Base-by-base conservation (phyloP, 768 basidiomycete genomes). In the Xerocomus brunneocitrinus region DNA sequence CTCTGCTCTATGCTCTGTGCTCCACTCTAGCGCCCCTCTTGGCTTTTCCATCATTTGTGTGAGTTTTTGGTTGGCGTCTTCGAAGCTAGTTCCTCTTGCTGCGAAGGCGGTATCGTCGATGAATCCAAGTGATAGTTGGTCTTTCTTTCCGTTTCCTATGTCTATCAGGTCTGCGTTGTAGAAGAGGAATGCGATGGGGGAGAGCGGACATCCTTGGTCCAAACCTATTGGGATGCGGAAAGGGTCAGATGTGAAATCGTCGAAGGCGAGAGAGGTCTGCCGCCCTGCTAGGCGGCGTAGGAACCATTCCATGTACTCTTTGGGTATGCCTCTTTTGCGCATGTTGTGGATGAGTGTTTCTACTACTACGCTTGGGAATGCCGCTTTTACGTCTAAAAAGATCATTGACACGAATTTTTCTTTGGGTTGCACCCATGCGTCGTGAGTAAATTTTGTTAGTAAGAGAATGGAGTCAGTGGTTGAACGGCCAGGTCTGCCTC, bases 111-210 rank as follows among this genome's bases (percentile, higher is more conserved):
- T 42, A 14, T 60, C 34, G 2, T 50, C 27, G 0, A 62, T 58
- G 43, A 58, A 62, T 0, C 54, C 59, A 1, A 55, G 24, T 0
- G 25, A 22, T 1, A 50, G 16, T 4, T 34, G n/a, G 16, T 51
- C 44, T 1, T 41, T 38, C 14, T 45, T 14, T 0, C 14, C 30
- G 0, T 57, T 31, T 12, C 50, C 56, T 0, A 53, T n/a, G 0
- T 60, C 47, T 3, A 69, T 52, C 0, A 67, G 47, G 25, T 54
- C 43, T 0, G 66, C 28, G 38, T 72, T 74, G 60, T 67, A 71
- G 50, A 69, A 8, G 3, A 40, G 1, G 19, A 40, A 40, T 1
- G n/a, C 19, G 1, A 40, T 8, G 5, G n/a, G 39, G 8, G 39
- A 40, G 5, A 40, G 19, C 0, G 22, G 39, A 19, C 39, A 40